Conservation (phyloP, 306 rosid genomes). For the cucumber (Cucumis sativus) region Cucumber_9930_V3 NC_026657.2:11831501-11832000, state of each 20-base stretch:
- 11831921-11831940: conserved; percentile 97
- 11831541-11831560: conserved; percentile 94
- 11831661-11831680: conserved; percentile 86
- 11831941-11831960: conserved; percentile 91
- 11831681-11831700: conserved; percentile 65
- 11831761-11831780: conserved; percentile 86
- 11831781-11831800: conserved; percentile 87
- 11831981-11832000: conserved; percentile 93
- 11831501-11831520: conserved; percentile 92
- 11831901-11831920: conserved; percentile 79
- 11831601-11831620: conserved; percentile 77
- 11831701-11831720: conserved; percentile 58
- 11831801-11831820: conserved; percentile 93
- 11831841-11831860: conserved; percentile 88
- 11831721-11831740: conserved; percentile 28
- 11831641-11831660: conserved; percentile 77
- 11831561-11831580: conserved; percentile 92
- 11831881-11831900: conserved; percentile 96
- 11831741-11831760: conserved; percentile 68
- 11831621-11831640: conserved; percentile 84
- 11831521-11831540: conserved; percentile 79
- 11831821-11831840: conserved; percentile 85
- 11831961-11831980: conserved; percentile 93
- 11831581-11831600: conserved; percentile 82
- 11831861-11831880: conserved; percentile 99